Conservation (phyloP, 192 early-diverging fungal genomes). For the Coemansia sp. region DNA sequence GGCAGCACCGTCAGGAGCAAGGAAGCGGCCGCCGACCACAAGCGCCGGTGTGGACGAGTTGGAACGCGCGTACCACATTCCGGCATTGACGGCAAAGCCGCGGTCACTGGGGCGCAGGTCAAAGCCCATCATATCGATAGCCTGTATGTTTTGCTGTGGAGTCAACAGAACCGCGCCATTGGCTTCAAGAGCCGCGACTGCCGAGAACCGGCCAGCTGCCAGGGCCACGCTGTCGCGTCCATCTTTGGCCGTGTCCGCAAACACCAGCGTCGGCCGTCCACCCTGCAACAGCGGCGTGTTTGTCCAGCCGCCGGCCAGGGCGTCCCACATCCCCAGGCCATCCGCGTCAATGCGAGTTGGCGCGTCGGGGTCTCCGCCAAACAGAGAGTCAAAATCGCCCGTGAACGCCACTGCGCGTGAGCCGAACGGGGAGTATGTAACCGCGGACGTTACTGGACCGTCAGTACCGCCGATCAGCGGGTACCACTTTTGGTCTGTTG, state of each 20-base stretch:
- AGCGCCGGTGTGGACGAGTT: slow-evolving; percentile 33
- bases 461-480: slow-evolving; percentile 44
- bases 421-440: slow-evolving; percentile 41
- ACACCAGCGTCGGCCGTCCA: slow-evolving; percentile 24
- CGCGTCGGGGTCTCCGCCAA: background rate
- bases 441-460: slow-evolving; percentile 46
- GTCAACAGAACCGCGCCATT: slow-evolving; percentile 28
- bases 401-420: slow-evolving; percentile 17
- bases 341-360: background rate
- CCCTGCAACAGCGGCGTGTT: slow-evolving; percentile 31
- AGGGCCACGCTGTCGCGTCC: slow-evolving; percentile 24
- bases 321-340: slow-evolving; percentile 37
- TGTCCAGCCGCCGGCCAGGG: slow-evolving; percentile 22
- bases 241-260: slow-evolving; percentile 11
- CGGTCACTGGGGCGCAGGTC: slow-evolving; percentile 16
- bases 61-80: slow-evolving; percentile 50
- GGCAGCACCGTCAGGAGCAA: slow-evolving; percentile 27
- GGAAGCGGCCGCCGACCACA: slow-evolving; percentile 55
- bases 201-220: slow-evolving; percentile 28
- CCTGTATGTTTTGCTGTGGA: slow-evolving; percentile 18
- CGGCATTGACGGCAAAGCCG: slow-evolving; percentile 45
- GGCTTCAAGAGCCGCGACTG: slow-evolving; percentile 34
- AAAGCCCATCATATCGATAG: slow-evolving; percentile 25
- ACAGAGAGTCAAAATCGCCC: slow-evolving; percentile 22
- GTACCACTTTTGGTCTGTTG: slow-evolving; percentile 32